Conservation (phyloP, 1,284 basidiomycete genomes). For the Apiotrichum brassicae region DNA sequence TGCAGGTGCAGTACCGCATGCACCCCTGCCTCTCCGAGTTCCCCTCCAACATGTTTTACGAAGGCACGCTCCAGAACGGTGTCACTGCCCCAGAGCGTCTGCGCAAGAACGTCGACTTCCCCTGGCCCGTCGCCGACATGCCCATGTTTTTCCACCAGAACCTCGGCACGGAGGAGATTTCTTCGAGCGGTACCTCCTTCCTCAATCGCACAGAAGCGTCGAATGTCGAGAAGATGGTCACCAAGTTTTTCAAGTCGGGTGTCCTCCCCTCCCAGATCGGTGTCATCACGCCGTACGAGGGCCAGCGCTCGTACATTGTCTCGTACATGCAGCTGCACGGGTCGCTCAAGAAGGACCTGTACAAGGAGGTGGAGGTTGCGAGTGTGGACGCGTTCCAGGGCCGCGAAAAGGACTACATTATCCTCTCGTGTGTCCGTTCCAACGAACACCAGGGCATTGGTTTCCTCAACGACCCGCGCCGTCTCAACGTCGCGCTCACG, state of each 20-base stretch:
- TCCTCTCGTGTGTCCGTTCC: conserved; percentile 95
- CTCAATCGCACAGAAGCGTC: conserved; percentile 97
- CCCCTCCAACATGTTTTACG: conserved; percentile 99
- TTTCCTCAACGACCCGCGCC: conserved; percentile 95
- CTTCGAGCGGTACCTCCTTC: conserved; percentile 96
- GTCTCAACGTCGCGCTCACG: conserved; percentile 94
- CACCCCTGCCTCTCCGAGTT: conserved; percentile 98
- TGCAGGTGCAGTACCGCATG: conserved; percentile 99
- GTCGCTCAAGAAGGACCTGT: conserved; percentile 94
- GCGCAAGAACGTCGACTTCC: conserved; percentile 96
- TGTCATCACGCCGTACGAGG: conserved; percentile 98
- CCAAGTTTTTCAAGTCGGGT: conserved; percentile 98
- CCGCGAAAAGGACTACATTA: conserved; percentile 99
- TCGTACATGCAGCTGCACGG: conserved; percentile 99
- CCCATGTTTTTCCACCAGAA: conserved; percentile 99
- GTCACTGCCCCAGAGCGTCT: conserved; percentile 96
- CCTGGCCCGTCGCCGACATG: conserved; percentile 95
- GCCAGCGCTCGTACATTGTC: conserved; percentile 96
- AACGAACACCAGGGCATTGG: conserved; percentile 99
- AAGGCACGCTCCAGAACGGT: conserved; percentile 97
- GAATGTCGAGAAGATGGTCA: conserved; percentile 99
- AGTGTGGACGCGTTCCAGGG: conserved; percentile 99
- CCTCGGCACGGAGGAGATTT: conserved; percentile 97
- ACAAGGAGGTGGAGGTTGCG: conserved; percentile 99
- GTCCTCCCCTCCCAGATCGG: conserved; percentile 94